Conservation (phyloP, 2,329 filamentous ascomycete species). For the Aspergillus latus region DNA sequence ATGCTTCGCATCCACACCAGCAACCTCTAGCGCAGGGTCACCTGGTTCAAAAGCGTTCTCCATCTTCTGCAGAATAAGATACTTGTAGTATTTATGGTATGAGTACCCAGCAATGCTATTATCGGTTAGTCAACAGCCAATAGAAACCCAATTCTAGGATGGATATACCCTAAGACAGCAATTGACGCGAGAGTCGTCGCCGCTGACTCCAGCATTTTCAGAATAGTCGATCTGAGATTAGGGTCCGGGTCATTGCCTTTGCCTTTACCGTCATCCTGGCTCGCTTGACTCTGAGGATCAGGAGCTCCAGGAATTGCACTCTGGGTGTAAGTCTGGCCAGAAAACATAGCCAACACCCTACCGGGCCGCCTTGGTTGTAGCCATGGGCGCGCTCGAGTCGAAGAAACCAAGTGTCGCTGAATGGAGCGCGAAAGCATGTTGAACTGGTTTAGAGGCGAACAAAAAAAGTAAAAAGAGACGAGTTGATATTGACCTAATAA, state of each 20-base stretch:
- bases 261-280: conserved; percentile 27
- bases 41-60: conserved; percentile 86
- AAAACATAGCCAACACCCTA: conserved; percentile 15
- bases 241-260: conserved; percentile 31
- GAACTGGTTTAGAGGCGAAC: not conserved
- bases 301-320: conserved; percentile 24
- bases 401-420: conserved; percentile 22
- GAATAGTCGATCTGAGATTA: conserved; percentile 40
- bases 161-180: conserved; percentile 60
- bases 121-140: conserved; percentile 20
- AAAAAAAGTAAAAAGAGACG: not conserved
- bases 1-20: conserved; percentile 53
- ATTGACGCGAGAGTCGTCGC: conserved; percentile 76
- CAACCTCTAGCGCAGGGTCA: conserved; percentile 82
- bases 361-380: conserved; percentile 15
- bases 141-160: not conserved
- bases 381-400: conserved; percentile 21
- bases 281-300: conserved; percentile 32
- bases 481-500: conserved; percentile 1
- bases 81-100: conserved; percentile 85
- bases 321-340: conserved; percentile 27
- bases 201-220: conserved; percentile 71
- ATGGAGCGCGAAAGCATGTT: conserved; percentile 27
- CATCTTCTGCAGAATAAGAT: conserved; percentile 88
- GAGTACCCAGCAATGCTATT: conserved; percentile 64